Percentiles rank a stretch among this genome's conserved stretches.
phyloP scores from a whole-genome alignment of 805 yeast genomes.

The Ogataea pini region DNA sequence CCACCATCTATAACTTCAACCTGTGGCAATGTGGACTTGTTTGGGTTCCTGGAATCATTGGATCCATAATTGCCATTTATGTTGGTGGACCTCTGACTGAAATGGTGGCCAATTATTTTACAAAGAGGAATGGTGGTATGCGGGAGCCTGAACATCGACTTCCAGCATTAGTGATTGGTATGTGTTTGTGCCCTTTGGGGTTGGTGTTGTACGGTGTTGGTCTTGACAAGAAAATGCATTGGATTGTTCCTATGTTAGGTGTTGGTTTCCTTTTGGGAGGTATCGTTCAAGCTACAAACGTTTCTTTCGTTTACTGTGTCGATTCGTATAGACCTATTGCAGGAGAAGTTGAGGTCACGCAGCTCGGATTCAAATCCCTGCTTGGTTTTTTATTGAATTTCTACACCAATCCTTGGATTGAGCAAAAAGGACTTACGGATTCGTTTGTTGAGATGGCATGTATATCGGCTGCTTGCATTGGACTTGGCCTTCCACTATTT shows the following conservation, averaged over 20 bases:
- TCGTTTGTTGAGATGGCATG: constrained; percentile 15
- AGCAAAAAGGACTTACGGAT: constrained; percentile 4
- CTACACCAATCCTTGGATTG: constrained; percentile 13
- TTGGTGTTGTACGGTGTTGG: constrained; percentile 12
- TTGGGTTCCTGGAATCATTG: constrained; percentile 13
- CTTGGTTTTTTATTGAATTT: constrained; percentile 12
- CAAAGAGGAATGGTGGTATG: constrained; percentile 12
- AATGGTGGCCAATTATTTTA: constrained; percentile 9
- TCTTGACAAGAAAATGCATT: constrained; percentile 6
- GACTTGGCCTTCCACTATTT: constrained; percentile 10
- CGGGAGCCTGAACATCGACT: constrained; percentile 12
- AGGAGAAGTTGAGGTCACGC: constrained; percentile 14
- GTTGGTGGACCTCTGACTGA: constrained; percentile 11
- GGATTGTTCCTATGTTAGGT: constrained; percentile 12
- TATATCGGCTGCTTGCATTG: constrained; percentile 11
- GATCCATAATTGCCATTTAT: constrained; percentile 10
- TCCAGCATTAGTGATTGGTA: constrained; percentile 9
- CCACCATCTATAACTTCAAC: constrained; percentile 6
- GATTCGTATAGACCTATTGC: constrained; percentile 14
- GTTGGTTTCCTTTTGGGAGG: constrained; percentile 11
- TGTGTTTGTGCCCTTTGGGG: constrained; percentile 7
- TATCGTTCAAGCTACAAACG: constrained; percentile 12
- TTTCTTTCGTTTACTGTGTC: constrained; percentile 12
- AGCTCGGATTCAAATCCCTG: constrained; percentile 10
- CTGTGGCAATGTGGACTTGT: constrained; percentile 11